Base-by-base conservation (phyloP, 495 filamentous ascomycete species). In the Penicillium fimorum region DNA sequence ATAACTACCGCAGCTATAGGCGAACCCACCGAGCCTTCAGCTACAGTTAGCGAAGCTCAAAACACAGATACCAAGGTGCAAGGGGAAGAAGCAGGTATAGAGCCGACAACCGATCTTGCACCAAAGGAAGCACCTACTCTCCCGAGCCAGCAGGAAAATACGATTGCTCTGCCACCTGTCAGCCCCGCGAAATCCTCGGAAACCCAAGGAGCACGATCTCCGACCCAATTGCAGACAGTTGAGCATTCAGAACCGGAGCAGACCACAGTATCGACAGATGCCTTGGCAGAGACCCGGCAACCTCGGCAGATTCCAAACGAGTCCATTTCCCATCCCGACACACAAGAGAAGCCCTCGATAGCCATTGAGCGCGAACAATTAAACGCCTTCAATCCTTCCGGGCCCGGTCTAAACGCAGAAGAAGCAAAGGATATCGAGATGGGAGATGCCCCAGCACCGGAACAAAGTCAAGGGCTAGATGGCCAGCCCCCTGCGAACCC, bases 401-500 rank as follows among this genome's bases (percentile, higher is more conserved):
- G 53, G 1, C 2, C 50, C 32, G 15, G 25, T 25, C 22, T 18
- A 30, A 33, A 13, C 25, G 9, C 47, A 15, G n/a, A n/a, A 7
- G 48, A 59, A 38, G 17, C 27, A 33, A 59, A 62, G 30, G 58
- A 64, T 46, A 12, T 51, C 6, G 45, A 53, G 15, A 59, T 64
- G 58, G 54, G 35, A 35, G 58, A 58, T 24, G 47, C 48, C 8
- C 38, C 56, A 11, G 47, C 27, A 33, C 10, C 38, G 12, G 55
- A 25, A 47, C 55, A 38, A 50, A 56, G 20, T 51, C 50, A 47
- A 3, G 24, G 25, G 7, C n/a, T 27, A 18, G 33, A 50, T 45
- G 15, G 15, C 17, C 44, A 53, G 22, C 24, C 30, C 24, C 49
- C 44, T n/a, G 38, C 46, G 15, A 53, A 45, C 40, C 33, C 53